Conservation (phyloP, 805 yeast genomes). For the Nakazawaea ernobii region DNA sequence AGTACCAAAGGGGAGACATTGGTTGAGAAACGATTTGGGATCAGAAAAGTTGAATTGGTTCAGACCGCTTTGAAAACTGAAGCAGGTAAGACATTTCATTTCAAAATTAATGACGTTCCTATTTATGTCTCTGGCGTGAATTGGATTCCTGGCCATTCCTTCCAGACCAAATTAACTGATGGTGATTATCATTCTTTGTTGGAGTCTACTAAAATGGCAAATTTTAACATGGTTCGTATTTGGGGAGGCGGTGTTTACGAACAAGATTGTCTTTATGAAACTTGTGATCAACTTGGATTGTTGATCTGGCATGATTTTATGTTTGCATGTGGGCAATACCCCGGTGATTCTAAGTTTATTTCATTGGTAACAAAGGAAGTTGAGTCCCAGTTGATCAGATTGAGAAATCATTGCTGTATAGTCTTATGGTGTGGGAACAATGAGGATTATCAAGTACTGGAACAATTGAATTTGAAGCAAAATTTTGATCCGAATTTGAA, state of each 20-base stretch:
- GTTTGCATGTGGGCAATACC: constrained; percentile 55
- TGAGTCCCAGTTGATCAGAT: constrained; percentile 31
- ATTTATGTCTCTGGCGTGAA: constrained; percentile 35
- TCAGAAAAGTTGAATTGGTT: constrained; percentile 36
- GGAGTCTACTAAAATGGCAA: constrained; percentile 25
- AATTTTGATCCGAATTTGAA: constrained; percentile 23
- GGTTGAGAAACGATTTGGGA: constrained; percentile 26
- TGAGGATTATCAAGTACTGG: constrained; percentile 43
- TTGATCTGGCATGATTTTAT: constrained; percentile 52
- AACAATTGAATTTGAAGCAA: constrained; percentile 27
- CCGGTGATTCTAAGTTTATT: constrained; percentile 32
- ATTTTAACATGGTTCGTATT: constrained; percentile 39
- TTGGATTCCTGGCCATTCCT: constrained; percentile 46
- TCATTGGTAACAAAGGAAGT: constrained; percentile 32
- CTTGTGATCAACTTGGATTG: constrained; percentile 38
- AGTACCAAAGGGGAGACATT: constrained; percentile 8
- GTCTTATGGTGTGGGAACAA: constrained; percentile 39
- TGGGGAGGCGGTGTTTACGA: constrained; percentile 50
- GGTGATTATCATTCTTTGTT: constrained; percentile 34
- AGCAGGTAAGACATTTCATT: constrained; percentile 35
- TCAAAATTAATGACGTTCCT: constrained; percentile 34
- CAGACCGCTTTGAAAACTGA: constrained; percentile 23
- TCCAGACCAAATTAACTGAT: constrained; percentile 26
- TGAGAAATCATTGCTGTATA: constrained; percentile 36
- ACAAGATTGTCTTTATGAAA: constrained; percentile 33